Conservation (phyloP, 441 rosid genomes). For the Geranium incanum region DNA sequence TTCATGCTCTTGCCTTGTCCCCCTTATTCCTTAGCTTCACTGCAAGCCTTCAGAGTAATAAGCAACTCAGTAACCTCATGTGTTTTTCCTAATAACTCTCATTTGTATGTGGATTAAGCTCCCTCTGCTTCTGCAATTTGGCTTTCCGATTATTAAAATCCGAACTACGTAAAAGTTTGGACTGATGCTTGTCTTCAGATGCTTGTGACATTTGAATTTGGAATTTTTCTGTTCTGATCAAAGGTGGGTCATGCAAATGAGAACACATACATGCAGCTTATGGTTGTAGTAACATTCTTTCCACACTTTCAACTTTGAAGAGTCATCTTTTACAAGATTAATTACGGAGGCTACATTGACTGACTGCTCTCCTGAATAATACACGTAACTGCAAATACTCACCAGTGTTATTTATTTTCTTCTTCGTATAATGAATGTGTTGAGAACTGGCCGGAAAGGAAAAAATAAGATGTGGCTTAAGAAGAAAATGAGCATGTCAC, state of each 20-base stretch:
- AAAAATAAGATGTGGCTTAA: background rate
- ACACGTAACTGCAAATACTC: background rate
- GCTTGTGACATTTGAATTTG: no score
- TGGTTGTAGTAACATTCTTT: background rate
- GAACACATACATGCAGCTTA: background rate
- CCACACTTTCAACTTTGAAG: background rate
- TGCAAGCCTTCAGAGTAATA: no score
- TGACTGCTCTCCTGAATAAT: constrained; percentile 5
- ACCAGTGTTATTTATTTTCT: background rate
- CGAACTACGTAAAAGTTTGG: no score
- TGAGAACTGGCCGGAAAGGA: background rate
- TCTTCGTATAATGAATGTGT: constrained; percentile 3
- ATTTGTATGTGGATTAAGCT: no score
- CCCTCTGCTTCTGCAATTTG: no score
- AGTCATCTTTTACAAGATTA: background rate
- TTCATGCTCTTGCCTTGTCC: background rate
- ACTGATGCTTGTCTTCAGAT: no score
- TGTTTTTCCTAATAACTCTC: no score
- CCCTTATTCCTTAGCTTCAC: no score
- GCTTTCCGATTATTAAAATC: no score
- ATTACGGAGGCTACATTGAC: constrained; percentile 1
- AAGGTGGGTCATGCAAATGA: background rate
- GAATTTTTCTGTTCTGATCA: no score
- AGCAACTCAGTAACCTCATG: no score
- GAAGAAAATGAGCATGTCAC: background rate